Conservation (phyloP, 371 early-diverging fungal genomes). For the Lichtheimia ornata region DNA sequence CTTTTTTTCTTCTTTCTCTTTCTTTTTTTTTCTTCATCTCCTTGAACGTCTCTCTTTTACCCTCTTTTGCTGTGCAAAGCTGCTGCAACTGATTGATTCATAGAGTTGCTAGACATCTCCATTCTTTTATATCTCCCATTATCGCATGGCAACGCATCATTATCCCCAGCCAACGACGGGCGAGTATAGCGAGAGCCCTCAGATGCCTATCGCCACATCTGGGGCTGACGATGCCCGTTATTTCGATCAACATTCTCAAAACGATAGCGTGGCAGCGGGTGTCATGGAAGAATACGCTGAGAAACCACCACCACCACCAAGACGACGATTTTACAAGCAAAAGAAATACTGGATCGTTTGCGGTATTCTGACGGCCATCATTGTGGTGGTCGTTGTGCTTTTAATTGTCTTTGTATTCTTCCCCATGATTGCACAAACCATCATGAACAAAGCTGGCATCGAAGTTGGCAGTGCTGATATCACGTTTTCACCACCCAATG, state of each 20-base stretch:
- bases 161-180: too few species aligned
- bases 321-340: constrained; percentile 41
- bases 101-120: too few species aligned
- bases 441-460: constrained; percentile 51
- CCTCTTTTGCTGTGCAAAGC: too few species aligned
- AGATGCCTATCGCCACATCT: constrained; percentile 2
- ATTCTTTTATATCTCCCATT: too few species aligned
- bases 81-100: too few species aligned
- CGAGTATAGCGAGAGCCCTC: background rate
- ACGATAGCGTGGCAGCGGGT: constrained; percentile 16
- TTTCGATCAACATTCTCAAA: background rate
- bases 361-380: constrained; percentile 39
- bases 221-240: constrained; percentile 5
- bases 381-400: constrained; percentile 43
- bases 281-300: constrained; percentile 33
- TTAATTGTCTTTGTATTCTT: constrained; percentile 51
- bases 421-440: constrained; percentile 54
- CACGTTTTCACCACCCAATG: constrained; percentile 37
- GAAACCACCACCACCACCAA: constrained; percentile 28
- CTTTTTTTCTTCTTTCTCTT: too few species aligned
- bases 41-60: too few species aligned
- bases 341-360: constrained; percentile 57
- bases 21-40: too few species aligned
- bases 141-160: too few species aligned
- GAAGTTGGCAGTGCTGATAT: constrained; percentile 49